A percentile compares a stretch with the other conserved stretches of the same genome.
These are phyloP conservation scores for Tricharina praecox DNA, from an alignment of 495 filamentous ascomycete genomes.

Conservation along the genomic window DNA sequence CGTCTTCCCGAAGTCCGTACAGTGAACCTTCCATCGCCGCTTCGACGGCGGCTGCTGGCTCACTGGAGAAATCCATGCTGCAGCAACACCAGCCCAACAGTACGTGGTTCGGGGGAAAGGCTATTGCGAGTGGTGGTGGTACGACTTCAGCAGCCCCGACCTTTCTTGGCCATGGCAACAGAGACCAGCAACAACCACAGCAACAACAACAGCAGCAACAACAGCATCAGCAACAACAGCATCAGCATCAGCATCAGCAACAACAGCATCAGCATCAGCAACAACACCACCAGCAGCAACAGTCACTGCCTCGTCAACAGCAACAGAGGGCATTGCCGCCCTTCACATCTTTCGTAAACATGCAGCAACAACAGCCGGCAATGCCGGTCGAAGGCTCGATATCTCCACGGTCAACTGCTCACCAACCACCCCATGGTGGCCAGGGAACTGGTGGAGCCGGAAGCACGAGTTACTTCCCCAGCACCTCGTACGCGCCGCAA, in stretches of 20 bases:
- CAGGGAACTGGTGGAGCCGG: too few species aligned
- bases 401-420: background rate
- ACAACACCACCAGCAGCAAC: too few species aligned
- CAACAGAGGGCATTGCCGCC: background rate
- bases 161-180: too few species aligned
- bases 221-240: too few species aligned
- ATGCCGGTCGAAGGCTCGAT: background rate
- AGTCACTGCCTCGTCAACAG: too few species aligned
- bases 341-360: background rate
- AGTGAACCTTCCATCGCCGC: slow-evolving; percentile 18
- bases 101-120: background rate
- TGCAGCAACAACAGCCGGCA: background rate
- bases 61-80: slow-evolving; percentile 11
- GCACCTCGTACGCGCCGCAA: background rate
- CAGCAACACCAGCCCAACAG: background rate
- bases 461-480: too few species aligned
- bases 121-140: background rate
- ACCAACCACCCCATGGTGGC: background rate
- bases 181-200: too few species aligned
- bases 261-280: too few species aligned
- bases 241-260: too few species aligned
- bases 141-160: background rate
- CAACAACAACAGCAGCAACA: too few species aligned
- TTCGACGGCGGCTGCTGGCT: slow-evolving; percentile 21
- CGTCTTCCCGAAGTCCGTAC: slow-evolving; percentile 20